Conservation (phyloP, 805 yeast genomes). For the Tanozyma kutaoensis region DNA sequence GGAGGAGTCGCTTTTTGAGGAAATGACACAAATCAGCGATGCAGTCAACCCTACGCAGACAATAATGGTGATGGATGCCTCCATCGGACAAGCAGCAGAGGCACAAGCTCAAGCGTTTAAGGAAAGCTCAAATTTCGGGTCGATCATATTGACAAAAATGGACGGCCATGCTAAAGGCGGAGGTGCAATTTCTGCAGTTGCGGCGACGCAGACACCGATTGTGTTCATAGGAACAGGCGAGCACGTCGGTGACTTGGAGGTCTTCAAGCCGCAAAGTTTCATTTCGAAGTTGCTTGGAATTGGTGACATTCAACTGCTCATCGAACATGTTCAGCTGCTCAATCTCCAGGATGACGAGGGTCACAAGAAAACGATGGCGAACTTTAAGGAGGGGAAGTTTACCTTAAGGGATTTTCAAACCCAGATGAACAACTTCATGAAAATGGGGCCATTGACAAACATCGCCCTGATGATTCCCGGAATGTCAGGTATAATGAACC, state of each 20-base stretch:
- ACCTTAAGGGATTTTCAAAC: conserved; percentile 85
- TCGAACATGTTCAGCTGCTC: conserved; percentile 85
- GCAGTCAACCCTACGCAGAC: conserved; percentile 92
- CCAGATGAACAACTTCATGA: conserved; percentile 88
- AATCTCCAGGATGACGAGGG: conserved; percentile 53
- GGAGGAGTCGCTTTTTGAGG: conserved; percentile 81
- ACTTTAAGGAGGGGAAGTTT: conserved; percentile 89
- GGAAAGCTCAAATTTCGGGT: conserved; percentile 86
- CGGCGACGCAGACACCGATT: conserved; percentile 91
- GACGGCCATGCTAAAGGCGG: conserved; percentile 99
- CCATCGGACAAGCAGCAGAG: conserved; percentile 98
- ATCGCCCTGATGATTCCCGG: conserved; percentile 87
- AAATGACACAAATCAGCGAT: conserved; percentile 86
- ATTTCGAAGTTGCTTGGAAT: conserved; percentile 88
- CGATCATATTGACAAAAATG: conserved; percentile 89
- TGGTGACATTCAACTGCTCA: conserved; percentile 86
- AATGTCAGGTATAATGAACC: conserved; percentile 68
- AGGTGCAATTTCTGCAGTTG: conserved; percentile 98
- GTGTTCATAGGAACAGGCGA: conserved; percentile 98
- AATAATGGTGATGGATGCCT: conserved; percentile 93
- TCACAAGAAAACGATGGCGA: conserved; percentile 82
- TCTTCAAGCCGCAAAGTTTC: conserved; percentile 80
- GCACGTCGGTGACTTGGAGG: conserved; percentile 85
- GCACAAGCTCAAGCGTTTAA: conserved; percentile 89
- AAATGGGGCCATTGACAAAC: conserved; percentile 93